Evolutionary conservation across 1,139 yeast genomes (phyloP).

Genomic region (Kodamaea anthophila): DNA sequence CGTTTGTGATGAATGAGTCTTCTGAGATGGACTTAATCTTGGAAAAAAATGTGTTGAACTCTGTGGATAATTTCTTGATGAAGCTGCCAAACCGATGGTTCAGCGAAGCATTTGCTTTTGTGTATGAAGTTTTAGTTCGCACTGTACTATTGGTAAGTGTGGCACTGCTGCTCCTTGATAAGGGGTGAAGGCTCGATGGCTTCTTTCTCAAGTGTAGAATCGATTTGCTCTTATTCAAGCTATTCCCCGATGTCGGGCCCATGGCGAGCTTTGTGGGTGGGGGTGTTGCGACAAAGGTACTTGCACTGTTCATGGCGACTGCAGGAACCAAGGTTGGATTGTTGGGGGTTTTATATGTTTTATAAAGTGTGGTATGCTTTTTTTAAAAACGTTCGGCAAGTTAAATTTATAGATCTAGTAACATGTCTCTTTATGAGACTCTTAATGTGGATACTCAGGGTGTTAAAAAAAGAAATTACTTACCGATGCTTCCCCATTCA

Average conservation of each 20-base stretch:
- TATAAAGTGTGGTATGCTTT: too few relatives aligned
- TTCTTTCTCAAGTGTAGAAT: constrained; percentile 5
- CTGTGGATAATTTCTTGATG: constrained; percentile 29
- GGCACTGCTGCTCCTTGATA: constrained; percentile 2
- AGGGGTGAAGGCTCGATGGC: constrained; percentile 4
- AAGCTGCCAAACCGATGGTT: constrained; percentile 13
- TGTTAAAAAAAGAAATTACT: neutral
- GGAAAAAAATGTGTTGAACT: constrained; percentile 28
- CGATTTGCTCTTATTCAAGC: neutral
- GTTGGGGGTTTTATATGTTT: too few relatives aligned
- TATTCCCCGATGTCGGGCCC: constrained; percentile 1
- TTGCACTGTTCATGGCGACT: constrained; percentile 2
- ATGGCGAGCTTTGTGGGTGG: neutral
- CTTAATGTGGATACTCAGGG: too few relatives aligned
- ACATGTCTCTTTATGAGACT: too few relatives aligned
- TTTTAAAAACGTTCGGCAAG: too few relatives aligned
- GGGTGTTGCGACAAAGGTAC: neutral
- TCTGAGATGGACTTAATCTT: constrained; percentile 36
- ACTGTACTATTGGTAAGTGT: neutral
- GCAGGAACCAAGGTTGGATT: too few relatives aligned
- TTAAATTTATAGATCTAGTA: too few relatives aligned
- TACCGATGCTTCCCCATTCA: neutral
- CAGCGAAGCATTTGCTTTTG: constrained; percentile 1
- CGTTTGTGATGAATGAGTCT: constrained; percentile 37
- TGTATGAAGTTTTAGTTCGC: too few relatives aligned